These are phyloP conservation scores for Rhododendron ferrugineum DNA, from an alignment of 148 eudicot species.

Conservation along the genomic window DNA sequence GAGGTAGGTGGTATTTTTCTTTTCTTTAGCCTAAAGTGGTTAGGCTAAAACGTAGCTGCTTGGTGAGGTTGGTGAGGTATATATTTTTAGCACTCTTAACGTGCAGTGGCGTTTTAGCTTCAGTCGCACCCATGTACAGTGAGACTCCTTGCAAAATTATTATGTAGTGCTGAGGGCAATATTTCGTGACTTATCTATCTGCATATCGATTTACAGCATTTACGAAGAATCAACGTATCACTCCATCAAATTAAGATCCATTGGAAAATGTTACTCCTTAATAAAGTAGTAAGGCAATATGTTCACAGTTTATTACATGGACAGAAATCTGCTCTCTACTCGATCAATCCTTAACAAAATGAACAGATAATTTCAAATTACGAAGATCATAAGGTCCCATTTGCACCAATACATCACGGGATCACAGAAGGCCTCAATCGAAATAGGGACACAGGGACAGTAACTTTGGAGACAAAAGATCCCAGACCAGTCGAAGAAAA, in stretches of 20 bases:
- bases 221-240: not conserved
- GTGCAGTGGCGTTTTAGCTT: not conserved
- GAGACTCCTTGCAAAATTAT: not conserved
- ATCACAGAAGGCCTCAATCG: not conserved
- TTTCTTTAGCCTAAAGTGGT: too few species aligned
- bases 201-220: too few species aligned
- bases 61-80: too few species aligned
- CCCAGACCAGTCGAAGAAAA: not conserved
- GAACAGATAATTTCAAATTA: not conserved
- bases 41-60: too few species aligned
- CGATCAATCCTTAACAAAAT: not conserved
- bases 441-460: not conserved
- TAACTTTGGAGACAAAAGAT: not conserved
- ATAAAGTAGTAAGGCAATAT: too few species aligned
- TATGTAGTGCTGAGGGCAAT: not conserved
- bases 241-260: not conserved
- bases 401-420: not conserved
- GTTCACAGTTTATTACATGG: not conserved
- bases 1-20: too few species aligned
- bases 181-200: not conserved
- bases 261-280: not conserved
- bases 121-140: not conserved
- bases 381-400: not conserved
- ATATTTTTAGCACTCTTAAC: not conserved
- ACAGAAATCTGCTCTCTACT: not conserved